A percentile compares a stretch with the other conserved stretches of the same genome.
phyloP scores from a whole-genome alignment of 768 basidiomycete species.

The Leccinum disarticulatum region DNA sequence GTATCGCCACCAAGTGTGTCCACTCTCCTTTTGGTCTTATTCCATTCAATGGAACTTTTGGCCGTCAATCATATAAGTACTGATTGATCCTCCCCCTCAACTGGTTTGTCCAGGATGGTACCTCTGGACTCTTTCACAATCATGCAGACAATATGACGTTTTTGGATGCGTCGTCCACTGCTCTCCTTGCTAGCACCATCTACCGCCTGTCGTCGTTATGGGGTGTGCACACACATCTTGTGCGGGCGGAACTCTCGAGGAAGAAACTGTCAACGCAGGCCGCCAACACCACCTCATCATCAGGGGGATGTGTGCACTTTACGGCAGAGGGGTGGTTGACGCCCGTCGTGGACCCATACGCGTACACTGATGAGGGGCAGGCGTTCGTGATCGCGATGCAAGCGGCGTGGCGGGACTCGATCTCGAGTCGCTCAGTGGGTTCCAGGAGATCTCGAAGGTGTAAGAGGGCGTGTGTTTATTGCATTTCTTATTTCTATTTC shows the following conservation, averaged over 20 bases:
- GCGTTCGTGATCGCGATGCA: slow-evolving; percentile 78
- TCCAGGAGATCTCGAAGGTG: background rate
- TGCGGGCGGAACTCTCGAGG: slow-evolving; percentile 58
- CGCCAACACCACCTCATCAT: slow-evolving; percentile 11
- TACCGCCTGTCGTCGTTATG: slow-evolving; percentile 66
- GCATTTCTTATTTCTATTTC: background rate
- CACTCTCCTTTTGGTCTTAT: background rate
- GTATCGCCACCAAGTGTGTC: slow-evolving; percentile 57
- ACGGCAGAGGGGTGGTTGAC: slow-evolving; percentile 62
- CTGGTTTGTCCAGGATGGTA: background rate
- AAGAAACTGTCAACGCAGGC: slow-evolving; percentile 31
- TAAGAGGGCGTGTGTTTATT: background rate
- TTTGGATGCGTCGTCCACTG: slow-evolving; percentile 69
- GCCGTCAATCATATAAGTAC: background rate
- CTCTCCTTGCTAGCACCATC: slow-evolving; percentile 73
- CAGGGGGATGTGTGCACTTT: slow-evolving; percentile 45
- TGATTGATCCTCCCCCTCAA: background rate
- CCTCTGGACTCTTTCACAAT: slow-evolving; percentile 53
- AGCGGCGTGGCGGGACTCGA: slow-evolving; percentile 67
- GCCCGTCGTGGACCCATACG: slow-evolving; percentile 75
- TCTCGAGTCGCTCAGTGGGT: background rate
- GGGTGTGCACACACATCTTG: slow-evolving; percentile 48
- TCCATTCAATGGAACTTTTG: background rate
- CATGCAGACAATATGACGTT: slow-evolving; percentile 70
- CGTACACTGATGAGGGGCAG: slow-evolving; percentile 51